Conservation (phyloP, 345 rosid species). For the Aquilaria yunnanensis region DNA sequence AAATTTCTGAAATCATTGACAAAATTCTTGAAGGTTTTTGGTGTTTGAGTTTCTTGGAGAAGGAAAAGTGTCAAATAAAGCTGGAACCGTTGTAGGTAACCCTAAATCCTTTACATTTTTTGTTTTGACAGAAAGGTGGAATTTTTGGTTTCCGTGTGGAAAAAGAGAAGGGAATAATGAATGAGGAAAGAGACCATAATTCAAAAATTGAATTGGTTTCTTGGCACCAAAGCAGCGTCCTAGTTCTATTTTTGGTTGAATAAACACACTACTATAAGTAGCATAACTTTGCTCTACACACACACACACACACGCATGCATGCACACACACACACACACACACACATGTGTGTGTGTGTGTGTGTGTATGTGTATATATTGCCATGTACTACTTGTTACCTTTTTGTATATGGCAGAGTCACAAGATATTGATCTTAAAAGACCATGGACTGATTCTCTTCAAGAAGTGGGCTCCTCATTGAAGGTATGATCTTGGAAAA, state of each 20-base stretch:
- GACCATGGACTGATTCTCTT: conserved; percentile 29
- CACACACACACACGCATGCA: too few relatives aligned
- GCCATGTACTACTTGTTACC: neutral
- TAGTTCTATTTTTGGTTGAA: too few relatives aligned
- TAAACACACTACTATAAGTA: too few relatives aligned
- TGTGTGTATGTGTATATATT: too few relatives aligned
- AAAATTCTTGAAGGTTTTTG: conserved; percentile 55
- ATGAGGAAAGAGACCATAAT: too few relatives aligned
- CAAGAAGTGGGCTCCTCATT: conserved; percentile 48
- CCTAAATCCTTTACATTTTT: conserved; percentile 5
- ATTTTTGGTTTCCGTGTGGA: neutral
- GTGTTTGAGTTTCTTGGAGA: conserved; percentile 62
- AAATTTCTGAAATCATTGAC: neutral
- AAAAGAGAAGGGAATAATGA: too few relatives aligned
- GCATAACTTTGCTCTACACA: too few relatives aligned
- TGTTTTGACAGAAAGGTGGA: conserved; percentile 1
- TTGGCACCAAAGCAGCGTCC: too few relatives aligned
- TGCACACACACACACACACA: too few relatives aligned
- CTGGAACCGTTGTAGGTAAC: conserved; percentile 35
- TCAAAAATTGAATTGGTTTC: too few relatives aligned
- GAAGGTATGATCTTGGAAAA: conserved; percentile 39
- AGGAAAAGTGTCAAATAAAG: conserved; percentile 29
- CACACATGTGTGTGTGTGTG: too few relatives aligned
- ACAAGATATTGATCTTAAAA: conserved; percentile 25
- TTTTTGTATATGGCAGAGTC: conserved; percentile 40